Evolutionary conservation across 495 filamentous ascomycete species (phyloP).

Genomic region (Xylaria grammica): DNA sequence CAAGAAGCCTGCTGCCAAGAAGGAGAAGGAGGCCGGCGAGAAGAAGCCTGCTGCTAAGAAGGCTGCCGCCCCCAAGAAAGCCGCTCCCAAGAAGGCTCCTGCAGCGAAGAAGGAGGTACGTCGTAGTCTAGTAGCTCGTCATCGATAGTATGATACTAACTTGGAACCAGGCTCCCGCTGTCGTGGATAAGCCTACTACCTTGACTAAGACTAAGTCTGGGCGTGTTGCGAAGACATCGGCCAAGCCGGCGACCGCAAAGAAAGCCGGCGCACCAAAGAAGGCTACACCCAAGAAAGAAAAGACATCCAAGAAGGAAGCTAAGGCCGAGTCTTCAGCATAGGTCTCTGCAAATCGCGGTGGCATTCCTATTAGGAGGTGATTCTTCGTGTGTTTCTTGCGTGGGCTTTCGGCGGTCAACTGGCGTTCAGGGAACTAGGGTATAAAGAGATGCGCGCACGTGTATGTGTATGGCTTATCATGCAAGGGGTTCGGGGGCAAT

Average conservation of each 20-base stretch:
- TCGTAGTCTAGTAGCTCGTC: conserved; percentile 10
- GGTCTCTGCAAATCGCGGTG: too few species aligned
- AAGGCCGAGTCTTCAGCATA: conserved; percentile 50
- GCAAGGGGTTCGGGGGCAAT: conserved; percentile 30
- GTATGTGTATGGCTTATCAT: conserved; percentile 27
- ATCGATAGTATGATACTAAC: conserved; percentile 5
- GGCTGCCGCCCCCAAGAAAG: conserved; percentile 58
- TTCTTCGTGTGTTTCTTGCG: conserved; percentile 29
- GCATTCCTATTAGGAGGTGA: too few species aligned
- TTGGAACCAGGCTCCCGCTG: conserved; percentile 54
- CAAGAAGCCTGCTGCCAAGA: conserved; percentile 58
- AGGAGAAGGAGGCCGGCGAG: conserved; percentile 53
- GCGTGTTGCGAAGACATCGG: conserved; percentile 75
- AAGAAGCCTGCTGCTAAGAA: conserved; percentile 59
- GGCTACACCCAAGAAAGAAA: conserved; percentile 69
- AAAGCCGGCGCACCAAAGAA: conserved; percentile 63
- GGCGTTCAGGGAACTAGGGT: conserved; percentile 39
- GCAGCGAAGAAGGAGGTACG: conserved; percentile 51
- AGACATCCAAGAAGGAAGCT: conserved; percentile 66
- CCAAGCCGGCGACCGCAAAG: conserved; percentile 62
- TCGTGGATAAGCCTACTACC: conserved; percentile 74
- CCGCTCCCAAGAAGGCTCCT: conserved; percentile 59
- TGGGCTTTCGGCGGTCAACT: conserved; percentile 33
- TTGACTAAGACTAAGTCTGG: conserved; percentile 90
- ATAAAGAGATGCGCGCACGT: conserved; percentile 30